Conservation (phyloP, 2,329 filamentous ascomycete species). For the Fusarium multiceps region DNA sequence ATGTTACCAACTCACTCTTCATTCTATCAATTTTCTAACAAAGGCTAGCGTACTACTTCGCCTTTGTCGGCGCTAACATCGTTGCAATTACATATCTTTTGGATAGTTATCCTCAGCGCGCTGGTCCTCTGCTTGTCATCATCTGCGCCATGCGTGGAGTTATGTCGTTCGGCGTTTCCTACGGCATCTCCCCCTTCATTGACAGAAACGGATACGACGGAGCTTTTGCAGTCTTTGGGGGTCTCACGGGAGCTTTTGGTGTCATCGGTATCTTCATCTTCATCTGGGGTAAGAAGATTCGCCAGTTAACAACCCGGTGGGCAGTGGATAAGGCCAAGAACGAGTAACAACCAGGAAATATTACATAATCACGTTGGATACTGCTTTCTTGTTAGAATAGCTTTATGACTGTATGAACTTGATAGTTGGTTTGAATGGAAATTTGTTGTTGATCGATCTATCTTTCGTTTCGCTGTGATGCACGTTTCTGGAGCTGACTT, state of each 20-base stretch:
- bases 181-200: conserved; percentile 37
- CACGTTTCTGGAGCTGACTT: background rate
- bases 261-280: conserved; percentile 14
- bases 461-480: background rate
- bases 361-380: fast-evolving
- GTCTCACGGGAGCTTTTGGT: conserved; percentile 21
- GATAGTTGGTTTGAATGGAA: background rate
- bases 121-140: conserved; percentile 36
- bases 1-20: background rate
- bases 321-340: conserved; percentile 19
- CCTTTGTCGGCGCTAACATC: conserved; percentile 35
- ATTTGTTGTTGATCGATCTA: background rate
- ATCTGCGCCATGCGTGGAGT: conserved; percentile 39
- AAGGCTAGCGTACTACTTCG: background rate
- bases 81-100: conserved; percentile 40
- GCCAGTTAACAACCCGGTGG: conserved; percentile 4
- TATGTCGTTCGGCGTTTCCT: conserved; percentile 38
- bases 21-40: background rate
- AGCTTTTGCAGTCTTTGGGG: conserved; percentile 12
- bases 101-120: conserved; percentile 39
- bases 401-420: background rate
- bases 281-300: conserved; percentile 22
- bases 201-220: conserved; percentile 19
- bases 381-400: background rate
- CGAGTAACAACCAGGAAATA: background rate